These are phyloP conservation scores for Colletotrichum orbiculare DNA, from an alignment of 2,329 filamentous ascomycete genomes.

Conservation along the genomic window DNA sequence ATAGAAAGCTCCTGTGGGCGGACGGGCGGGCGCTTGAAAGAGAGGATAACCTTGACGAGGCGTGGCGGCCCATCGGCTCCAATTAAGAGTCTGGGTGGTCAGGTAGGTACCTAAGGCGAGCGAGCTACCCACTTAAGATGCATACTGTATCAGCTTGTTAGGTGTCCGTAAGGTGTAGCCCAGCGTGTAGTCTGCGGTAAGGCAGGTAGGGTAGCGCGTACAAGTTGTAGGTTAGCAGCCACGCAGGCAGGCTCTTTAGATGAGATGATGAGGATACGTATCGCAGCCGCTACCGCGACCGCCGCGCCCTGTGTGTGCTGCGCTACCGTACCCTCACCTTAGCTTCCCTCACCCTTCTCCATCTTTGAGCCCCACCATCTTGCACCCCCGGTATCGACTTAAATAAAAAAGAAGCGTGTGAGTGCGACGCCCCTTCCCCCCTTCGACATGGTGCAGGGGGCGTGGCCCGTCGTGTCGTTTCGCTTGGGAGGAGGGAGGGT, in stretches of 20 bases:
- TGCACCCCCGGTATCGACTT: conserved; percentile 24
- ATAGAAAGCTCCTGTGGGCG: background rate
- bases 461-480: conserved; percentile 30
- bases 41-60: background rate
- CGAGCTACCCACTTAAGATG: background rate
- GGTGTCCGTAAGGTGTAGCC: no score
- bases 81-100: conserved; percentile 10
- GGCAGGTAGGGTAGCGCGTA: no score
- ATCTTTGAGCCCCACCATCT: conserved; percentile 16
- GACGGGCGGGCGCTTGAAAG: background rate
- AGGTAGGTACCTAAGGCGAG: conserved; percentile 16
- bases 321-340: conserved; percentile 1
- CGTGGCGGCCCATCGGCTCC: conserved; percentile 13
- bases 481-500: conserved; percentile 23
- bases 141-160: no score
- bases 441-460: conserved; percentile 15
- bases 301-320: background rate
- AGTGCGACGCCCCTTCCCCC: conserved; percentile 22
- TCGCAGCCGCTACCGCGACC: conserved; percentile 17
- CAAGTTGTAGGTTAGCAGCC: no score
- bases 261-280: conserved; percentile 31
- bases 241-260: conserved; percentile 15
- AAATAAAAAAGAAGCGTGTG: conserved; percentile 25
- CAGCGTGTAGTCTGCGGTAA: no score
- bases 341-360: conserved; percentile 13